Evolutionary conservation across 345 rosid genomes (phyloP).

Genomic region (Pseudoturritis turrita): DNA sequence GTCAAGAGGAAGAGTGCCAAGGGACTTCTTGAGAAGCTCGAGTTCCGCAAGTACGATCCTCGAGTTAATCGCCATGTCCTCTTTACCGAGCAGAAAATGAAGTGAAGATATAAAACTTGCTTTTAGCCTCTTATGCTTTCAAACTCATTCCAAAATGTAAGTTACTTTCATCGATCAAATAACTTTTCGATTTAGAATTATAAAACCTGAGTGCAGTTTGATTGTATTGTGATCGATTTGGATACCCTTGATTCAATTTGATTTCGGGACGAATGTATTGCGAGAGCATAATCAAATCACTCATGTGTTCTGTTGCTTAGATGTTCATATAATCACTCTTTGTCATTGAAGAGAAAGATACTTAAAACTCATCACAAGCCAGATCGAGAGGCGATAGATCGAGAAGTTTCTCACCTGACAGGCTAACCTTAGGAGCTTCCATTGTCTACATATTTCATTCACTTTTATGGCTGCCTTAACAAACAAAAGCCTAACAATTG

Average conservation of each 20-base stretch:
- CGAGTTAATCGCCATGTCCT: slow-evolving; percentile 89
- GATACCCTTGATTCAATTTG: not conserved
- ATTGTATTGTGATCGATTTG: not conserved
- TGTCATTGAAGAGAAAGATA: not conserved
- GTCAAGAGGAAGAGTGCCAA: slow-evolving; percentile 89
- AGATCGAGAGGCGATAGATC: not conserved
- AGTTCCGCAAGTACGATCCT: slow-evolving; percentile 91
- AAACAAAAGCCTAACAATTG: not conserved
- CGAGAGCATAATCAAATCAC: not conserved
- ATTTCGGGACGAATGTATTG: not conserved
- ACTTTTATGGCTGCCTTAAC: slow-evolving; percentile 4
- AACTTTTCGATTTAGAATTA: not conserved
- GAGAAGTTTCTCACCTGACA: not conserved
- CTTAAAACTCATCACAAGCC: not conserved
- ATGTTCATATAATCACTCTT: not conserved
- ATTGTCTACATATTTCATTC: not conserved
- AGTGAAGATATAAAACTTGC: slow-evolving; percentile 38
- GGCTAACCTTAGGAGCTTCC: not conserved
- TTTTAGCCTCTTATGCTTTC: not conserved
- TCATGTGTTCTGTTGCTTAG: not conserved
- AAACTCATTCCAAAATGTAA: not conserved
- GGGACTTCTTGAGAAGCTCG: slow-evolving; percentile 75
- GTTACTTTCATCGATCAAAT: not conserved
- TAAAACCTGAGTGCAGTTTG: not conserved
- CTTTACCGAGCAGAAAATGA: slow-evolving; percentile 92